Evolutionary conservation across 2,329 filamentous ascomycete genomes (phyloP), one percentile per base, ranked within the genome.

Genomic region (Epichloe sibirici): DNA sequence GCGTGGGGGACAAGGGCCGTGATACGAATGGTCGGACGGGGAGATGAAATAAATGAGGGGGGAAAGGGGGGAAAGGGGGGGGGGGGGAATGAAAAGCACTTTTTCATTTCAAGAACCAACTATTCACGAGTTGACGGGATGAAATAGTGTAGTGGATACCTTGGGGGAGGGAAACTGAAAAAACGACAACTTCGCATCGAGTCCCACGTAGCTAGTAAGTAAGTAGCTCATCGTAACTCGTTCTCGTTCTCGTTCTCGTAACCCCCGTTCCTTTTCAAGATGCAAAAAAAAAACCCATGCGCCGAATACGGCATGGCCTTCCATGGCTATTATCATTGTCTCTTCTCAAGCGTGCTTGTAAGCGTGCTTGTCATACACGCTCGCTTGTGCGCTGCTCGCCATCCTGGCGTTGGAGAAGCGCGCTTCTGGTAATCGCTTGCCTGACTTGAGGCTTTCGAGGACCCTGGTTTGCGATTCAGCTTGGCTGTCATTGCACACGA

Each of bases 361-460:
- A 43, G 46, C 21, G 6, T 21, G 46, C 21, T 11, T 31, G 5
- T 42, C 71, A 59, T 81, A 77, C 44, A 90, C 79, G 65, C 83
- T 86, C 57, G 71, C 71, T 65, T 90, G 86, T 4, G 77, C 74
- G 58, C 74, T 78, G 0, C 77, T 66, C 6, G 81, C 82, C 49
- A 86, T 66, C 59, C 79, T 82, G 57, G 86, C 65, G 44, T 74
- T 77, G 37, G 79, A 75, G 64, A 90, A 95, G 51, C 79, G 74
- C 31, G 82, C 77, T 69, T 96, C 90, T 0, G 86, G 75, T 43
- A 94, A 73, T 52, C 90, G 75, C 64, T 80, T 88, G 3, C 84
- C 85, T 1, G 78, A 82, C 58, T 85, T 86, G 58, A 95, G 75
- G 65, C 88, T 90, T 64, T 94, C 87, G n/a, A 95, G 69, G 5